These are phyloP conservation scores for Coemansia sp. DNA, from an alignment of 192 early-diverging fungal genomes.

Conservation along the genomic window DNA sequence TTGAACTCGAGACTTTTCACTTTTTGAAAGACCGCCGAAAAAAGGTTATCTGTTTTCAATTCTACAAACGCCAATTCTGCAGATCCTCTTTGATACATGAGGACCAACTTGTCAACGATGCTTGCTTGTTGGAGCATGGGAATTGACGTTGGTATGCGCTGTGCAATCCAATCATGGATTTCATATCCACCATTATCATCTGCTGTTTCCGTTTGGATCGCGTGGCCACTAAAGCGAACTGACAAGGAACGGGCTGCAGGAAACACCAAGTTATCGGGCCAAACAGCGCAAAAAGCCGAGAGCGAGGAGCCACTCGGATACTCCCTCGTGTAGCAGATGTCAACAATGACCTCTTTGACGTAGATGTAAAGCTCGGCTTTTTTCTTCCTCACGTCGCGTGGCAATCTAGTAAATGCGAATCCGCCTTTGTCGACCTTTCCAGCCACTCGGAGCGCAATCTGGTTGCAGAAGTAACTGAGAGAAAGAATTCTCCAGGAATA, in stretches of 20 bases:
- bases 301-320: background rate
- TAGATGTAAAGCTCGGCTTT: background rate
- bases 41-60: background rate
- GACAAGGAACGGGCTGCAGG: background rate
- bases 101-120: background rate
- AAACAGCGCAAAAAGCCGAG: background rate
- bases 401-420: background rate
- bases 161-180: background rate
- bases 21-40: background rate
- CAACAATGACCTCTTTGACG: background rate
- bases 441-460: background rate
- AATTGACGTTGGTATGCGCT: constrained; percentile 3
- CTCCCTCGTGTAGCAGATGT: background rate
- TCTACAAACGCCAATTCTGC: too few species aligned
- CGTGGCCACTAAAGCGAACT: background rate
- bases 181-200: background rate
- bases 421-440: background rate
- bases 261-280: background rate
- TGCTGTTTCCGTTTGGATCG: too few species aligned
- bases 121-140: background rate
- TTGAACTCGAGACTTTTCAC: background rate
- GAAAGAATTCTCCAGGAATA: background rate
- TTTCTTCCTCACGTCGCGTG: background rate
- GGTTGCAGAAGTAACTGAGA: background rate
- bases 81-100: too few species aligned